Base-by-base conservation (phyloP, 495 filamentous ascomycete species). In the Penicillium dipodomyicola region DNA sequence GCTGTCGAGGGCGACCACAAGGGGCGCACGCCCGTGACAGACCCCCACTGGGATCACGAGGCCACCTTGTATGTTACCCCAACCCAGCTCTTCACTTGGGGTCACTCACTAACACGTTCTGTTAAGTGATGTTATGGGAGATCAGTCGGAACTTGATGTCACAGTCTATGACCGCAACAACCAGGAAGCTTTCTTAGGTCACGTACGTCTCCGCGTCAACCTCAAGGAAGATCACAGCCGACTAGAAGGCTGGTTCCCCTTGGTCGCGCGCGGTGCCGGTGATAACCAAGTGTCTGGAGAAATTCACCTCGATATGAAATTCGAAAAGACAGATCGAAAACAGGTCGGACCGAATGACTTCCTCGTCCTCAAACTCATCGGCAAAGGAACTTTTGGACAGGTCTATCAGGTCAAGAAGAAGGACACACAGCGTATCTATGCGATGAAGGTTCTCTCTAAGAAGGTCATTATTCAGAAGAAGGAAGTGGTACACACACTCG, bases 401-500 rank as follows among this genome's bases (percentile, higher is more conserved):
- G 94, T 99, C 3, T 99, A 97, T 64, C 94, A 97, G 65, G 94
- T 97, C n/a, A 89, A 91, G 61, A 97, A 98, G 80, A 94, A 90
- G 78, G 94, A 98, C 67, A 97, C 94, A 2, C 83, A 86, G 61
- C 85, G 95, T 19, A 96, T 98, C 54, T 98, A 97, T 63, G 94
- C 94, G 40, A 98, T 98, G 94, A 98, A 98, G 70, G 92, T 97
- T 2, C 77, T 98, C 20, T 96, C 93, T 11, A 98, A 98, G 81
- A 98, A 97, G 78, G 94, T 98, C 49, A 97, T 98, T 54, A 94
- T 98, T 15, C 94, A 98, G 73, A 98, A 98, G 82, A 98, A 98
- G 73, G 94, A 98, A 73, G 90, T 98, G 42, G 90, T 92, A 17
- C 94, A 98, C 72, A 98, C 94, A 2, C 82, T 98, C 15, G 94